phyloP scores from a whole-genome alignment of 495 filamentous ascomycete genomes.

The Opeltia flavorubescens region DNA sequence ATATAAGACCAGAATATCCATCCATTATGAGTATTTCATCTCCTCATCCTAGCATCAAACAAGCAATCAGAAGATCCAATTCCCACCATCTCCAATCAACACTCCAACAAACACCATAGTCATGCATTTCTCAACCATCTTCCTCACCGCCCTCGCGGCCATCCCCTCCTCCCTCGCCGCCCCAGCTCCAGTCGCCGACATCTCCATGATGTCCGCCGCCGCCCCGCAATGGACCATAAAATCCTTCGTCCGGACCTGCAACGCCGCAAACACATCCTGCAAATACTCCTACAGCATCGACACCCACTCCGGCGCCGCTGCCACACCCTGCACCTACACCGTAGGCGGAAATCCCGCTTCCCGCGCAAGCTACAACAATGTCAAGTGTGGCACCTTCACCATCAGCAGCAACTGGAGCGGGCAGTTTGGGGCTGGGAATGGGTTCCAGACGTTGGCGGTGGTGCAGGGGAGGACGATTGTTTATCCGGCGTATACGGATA shows the following conservation, averaged over 20 bases:
- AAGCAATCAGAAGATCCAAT: too few species aligned
- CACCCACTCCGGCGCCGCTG: constrained; percentile 18
- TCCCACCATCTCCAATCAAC: neutral
- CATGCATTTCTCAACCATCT: constrained; percentile 34
- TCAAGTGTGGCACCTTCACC: constrained; percentile 33
- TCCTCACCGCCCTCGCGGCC: constrained; percentile 26
- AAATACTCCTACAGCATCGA: constrained; percentile 33
- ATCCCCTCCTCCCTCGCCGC: constrained; percentile 26
- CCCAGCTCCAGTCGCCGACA: constrained; percentile 19
- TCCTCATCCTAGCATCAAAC: too few species aligned
- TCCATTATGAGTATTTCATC: too few species aligned
- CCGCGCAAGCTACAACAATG: constrained; percentile 23
- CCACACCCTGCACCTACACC: constrained; percentile 25
- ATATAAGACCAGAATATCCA: too few species aligned
- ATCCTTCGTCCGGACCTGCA: constrained; percentile 33
- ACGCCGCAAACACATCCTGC: constrained; percentile 29
- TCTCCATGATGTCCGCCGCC: constrained; percentile 23
- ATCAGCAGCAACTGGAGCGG: constrained; percentile 42
- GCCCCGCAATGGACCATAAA: constrained; percentile 34
- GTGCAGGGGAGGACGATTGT: constrained; percentile 31
- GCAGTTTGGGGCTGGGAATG: constrained; percentile 35
- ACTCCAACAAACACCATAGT: constrained; percentile 10
- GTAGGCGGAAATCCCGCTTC: constrained; percentile 28
- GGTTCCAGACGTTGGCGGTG: constrained; percentile 39
- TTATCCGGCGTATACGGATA: constrained; percentile 36